phyloP scores from a whole-genome alignment of 805 yeast genomes.

The Helenozyma baotianmanensis region DNA sequence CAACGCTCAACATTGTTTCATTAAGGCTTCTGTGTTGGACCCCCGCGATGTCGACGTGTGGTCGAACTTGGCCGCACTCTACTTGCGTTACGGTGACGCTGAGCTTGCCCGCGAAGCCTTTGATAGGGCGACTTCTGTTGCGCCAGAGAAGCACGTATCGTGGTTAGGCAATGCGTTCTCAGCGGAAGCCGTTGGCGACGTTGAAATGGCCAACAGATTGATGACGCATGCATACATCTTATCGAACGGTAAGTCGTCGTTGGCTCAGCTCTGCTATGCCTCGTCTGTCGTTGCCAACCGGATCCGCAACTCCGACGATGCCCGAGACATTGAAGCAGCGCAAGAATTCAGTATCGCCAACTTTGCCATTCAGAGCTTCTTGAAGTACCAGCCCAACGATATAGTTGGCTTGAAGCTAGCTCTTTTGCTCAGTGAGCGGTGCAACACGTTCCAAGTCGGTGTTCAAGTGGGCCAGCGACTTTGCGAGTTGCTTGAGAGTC shows the following conservation, averaged over 20 bases:
- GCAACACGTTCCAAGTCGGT: slow-evolving; percentile 58
- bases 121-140: slow-evolving; percentile 68
- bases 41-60: slow-evolving; percentile 66
- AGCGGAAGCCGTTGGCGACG: slow-evolving; percentile 48
- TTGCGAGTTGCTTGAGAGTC: slow-evolving; percentile 45
- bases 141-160: slow-evolving; percentile 69
- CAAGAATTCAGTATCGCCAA: slow-evolving; percentile 67
- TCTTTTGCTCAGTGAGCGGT: slow-evolving; percentile 60
- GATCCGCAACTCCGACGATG: slow-evolving; percentile 39
- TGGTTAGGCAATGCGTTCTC: slow-evolving; percentile 87
- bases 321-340: slow-evolving; percentile 52
- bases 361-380: slow-evolving; percentile 59
- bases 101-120: slow-evolving; percentile 72
- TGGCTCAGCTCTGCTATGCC: slow-evolving; percentile 72
- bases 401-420: slow-evolving; percentile 53
- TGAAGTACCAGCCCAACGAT: slow-evolving; percentile 60
- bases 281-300: slow-evolving; percentile 47
- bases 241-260: slow-evolving; percentile 67
- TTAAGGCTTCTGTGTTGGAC: slow-evolving; percentile 70
- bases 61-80: slow-evolving; percentile 78
- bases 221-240: slow-evolving; percentile 76
- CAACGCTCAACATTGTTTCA: slow-evolving; percentile 89
- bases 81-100: slow-evolving; percentile 61
- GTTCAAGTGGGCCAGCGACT: slow-evolving; percentile 42
- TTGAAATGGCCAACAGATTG: slow-evolving; percentile 46